Evolutionary conservation across 2,329 filamentous ascomycete species (phyloP).

Genomic region (Colletotrichum sp.): DNA sequence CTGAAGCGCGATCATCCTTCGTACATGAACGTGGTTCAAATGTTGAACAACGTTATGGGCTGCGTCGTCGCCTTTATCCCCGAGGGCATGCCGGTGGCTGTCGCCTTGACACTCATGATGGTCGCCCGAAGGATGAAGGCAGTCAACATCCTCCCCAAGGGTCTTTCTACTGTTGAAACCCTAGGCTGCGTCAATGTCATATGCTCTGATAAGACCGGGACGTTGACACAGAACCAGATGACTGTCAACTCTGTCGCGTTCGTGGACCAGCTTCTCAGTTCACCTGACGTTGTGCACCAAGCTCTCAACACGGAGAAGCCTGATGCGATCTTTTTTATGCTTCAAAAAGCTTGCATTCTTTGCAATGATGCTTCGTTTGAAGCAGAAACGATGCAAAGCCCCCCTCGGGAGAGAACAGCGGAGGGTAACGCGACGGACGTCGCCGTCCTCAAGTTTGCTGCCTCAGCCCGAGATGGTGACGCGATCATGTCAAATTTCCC

Average conservation of each 20-base stretch:
- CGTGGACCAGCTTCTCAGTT: constrained; percentile 29
- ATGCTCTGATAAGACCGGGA: constrained; percentile 47
- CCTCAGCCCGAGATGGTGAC: background rate
- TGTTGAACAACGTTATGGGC: background rate
- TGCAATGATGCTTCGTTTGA: background rate
- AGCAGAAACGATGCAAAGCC: background rate
- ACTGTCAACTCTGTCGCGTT: constrained; percentile 42
- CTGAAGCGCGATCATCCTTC: constrained; percentile 36
- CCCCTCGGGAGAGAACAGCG: background rate
- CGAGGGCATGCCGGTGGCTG: constrained; percentile 44
- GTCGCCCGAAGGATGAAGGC: constrained; percentile 47
- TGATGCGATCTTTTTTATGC: background rate
- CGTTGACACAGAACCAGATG: constrained; percentile 50
- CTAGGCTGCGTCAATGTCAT: background rate
- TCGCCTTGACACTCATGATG: constrained; percentile 46
- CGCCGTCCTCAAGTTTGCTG: background rate
- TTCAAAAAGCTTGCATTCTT: fast-evolving
- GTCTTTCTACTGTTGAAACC: background rate
- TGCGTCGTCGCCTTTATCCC: constrained; percentile 8
- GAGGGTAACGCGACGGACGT: background rate
- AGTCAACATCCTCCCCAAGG: constrained; percentile 36
- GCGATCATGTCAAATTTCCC: background rate
- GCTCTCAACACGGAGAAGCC: background rate
- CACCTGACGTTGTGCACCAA: background rate
- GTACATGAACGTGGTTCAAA: background rate